Evolutionary conservation across 208 protist genomes (phyloP).

Genomic region (Trypanosoma congolense): DNA sequence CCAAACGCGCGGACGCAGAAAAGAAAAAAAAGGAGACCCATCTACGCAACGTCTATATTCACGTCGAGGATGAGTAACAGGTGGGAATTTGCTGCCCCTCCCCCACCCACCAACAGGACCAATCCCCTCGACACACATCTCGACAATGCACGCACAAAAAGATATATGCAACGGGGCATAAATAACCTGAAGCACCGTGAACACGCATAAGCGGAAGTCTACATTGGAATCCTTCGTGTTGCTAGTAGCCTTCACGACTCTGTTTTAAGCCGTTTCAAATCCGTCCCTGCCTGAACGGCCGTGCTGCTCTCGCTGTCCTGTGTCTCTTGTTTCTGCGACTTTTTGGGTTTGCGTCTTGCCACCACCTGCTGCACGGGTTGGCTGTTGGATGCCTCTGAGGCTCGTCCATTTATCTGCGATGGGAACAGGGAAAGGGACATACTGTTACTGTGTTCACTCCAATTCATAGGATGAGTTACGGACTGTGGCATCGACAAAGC

Average conservation of each 20-base stretch:
- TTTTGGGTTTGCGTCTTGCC: slow-evolving; percentile 75
- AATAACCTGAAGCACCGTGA: no score
- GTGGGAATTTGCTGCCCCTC: no score
- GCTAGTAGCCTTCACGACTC: background rate
- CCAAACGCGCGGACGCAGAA: no score
- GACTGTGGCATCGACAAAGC: slow-evolving; percentile 76
- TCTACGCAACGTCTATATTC: no score
- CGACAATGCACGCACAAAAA: no score
- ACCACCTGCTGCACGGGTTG: slow-evolving; percentile 50
- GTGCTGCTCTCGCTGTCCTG: background rate
- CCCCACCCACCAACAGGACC: no score
- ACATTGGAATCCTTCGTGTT: no score
- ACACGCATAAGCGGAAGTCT: no score
- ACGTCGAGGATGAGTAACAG: no score
- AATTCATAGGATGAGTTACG: slow-evolving; percentile 39
- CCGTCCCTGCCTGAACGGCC: slow-evolving; percentile 7
- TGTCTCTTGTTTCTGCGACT: background rate
- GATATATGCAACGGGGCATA: no score
- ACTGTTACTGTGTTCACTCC: slow-evolving; percentile 68
- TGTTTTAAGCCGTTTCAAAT: slow-evolving; percentile 6
- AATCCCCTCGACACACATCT: no score
- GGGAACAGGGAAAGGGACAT: slow-evolving; percentile 79
- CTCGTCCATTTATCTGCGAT: slow-evolving; percentile 36
- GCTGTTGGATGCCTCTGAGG: slow-evolving; percentile 23
- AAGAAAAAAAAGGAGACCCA: no score